These are phyloP conservation scores for Asterochloris erici DNA, from an alignment of 139 green algal genomes.

Conservation along the genomic window DNA sequence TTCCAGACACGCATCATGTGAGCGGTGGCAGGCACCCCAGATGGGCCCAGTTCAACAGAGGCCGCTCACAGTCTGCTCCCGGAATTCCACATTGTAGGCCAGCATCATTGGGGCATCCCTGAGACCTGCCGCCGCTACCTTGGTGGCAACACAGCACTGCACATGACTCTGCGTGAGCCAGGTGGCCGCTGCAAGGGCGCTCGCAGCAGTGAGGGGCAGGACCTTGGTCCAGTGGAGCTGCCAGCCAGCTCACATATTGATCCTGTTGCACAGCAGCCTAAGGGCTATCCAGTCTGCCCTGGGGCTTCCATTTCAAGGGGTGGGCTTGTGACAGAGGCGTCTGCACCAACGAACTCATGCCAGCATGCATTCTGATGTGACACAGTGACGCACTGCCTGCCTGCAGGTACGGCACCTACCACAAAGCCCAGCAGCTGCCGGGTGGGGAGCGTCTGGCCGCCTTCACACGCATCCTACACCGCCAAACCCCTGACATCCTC, in stretches of 20 bases:
- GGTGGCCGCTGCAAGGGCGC: too few species aligned
- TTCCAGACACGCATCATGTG: constrained; percentile 88
- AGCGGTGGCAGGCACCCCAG: not conserved
- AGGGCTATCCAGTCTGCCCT: too few species aligned
- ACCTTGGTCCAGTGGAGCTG: too few species aligned
- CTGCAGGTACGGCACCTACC: constrained; percentile 77
- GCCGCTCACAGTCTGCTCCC: too few species aligned
- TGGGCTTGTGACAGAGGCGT: too few species aligned
- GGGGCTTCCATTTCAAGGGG: too few species aligned
- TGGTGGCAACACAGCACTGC: not conserved
- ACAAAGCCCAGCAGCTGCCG: constrained; percentile 60
- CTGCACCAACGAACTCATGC: too few species aligned
- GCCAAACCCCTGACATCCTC: constrained; percentile 61
- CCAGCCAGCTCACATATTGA: too few species aligned
- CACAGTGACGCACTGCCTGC: not conserved
- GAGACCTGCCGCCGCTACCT: constrained; percentile 14
- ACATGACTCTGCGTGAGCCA: too few species aligned
- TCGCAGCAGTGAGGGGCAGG: too few species aligned
- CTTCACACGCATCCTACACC: constrained; percentile 88
- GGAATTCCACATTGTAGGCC: not conserved
- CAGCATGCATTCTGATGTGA: not conserved
- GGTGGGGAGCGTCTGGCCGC: constrained; percentile 64
- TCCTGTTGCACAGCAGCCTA: too few species aligned
- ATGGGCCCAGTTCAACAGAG: too few species aligned
- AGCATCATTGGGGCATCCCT: not conserved